Evolutionary conservation across 2,329 filamentous ascomycete species (phyloP).

Genomic region (Clonostachys byssicola): DNA sequence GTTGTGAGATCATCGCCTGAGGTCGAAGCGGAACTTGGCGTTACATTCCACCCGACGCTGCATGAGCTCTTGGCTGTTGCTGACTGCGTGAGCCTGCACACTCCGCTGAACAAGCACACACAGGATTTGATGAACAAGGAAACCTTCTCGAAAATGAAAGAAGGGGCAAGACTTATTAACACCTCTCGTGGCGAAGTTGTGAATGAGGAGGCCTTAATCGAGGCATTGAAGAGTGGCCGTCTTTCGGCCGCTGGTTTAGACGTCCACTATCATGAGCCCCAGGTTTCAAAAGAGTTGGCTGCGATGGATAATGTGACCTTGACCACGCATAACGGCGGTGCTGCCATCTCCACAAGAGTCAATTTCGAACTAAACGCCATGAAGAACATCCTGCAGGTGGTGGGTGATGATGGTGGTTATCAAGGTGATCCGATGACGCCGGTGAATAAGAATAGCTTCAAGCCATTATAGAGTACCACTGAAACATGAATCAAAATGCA

Average conservation of each 20-base stretch:
- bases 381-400: slow-evolving; percentile 23
- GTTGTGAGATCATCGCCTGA: slow-evolving; percentile 16
- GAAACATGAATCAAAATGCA: too few relatives aligned
- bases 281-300: slow-evolving; percentile 30
- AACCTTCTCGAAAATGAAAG: slow-evolving; percentile 38
- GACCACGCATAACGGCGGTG: slow-evolving; percentile 28
- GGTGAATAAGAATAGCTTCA: slow-evolving; percentile 5
- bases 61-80: slow-evolving; percentile 15
- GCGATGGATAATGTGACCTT: slow-evolving; percentile 31
- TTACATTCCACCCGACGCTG: slow-evolving; percentile 18
- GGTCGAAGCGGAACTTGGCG: slow-evolving; percentile 18
- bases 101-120: slow-evolving; percentile 18
- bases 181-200: slow-evolving; percentile 47
- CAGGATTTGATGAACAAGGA: slow-evolving; percentile 15
- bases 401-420: slow-evolving; percentile 11
- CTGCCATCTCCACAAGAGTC: slow-evolving; percentile 27
- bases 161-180: slow-evolving; percentile 42
- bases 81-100: slow-evolving; percentile 25
- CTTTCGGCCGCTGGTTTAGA: slow-evolving; percentile 44
- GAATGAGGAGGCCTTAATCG: slow-evolving; percentile 43
- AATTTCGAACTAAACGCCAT: slow-evolving; percentile 31
- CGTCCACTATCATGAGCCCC: slow-evolving; percentile 49
- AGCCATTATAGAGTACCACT: too few relatives aligned
- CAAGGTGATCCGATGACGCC: slow-evolving; percentile 10
- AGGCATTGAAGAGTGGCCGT: slow-evolving; percentile 38